phyloP scores from a whole-genome alignment of 106 monocot species.

The Allium cepa region DNA sequence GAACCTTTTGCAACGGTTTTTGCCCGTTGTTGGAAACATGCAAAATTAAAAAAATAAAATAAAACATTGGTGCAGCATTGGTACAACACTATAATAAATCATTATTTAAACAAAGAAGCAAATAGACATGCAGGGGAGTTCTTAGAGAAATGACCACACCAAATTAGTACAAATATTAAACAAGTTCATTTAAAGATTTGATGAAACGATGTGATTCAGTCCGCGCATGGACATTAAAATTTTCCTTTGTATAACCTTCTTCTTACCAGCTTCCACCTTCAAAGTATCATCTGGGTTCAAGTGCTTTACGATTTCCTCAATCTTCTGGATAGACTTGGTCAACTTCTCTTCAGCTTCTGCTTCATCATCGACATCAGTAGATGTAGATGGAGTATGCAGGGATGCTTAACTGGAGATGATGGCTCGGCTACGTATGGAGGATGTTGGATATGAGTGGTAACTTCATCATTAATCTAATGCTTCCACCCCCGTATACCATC shows the following conservation, averaged over 20 bases:
- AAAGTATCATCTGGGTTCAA: slow-evolving; percentile 12
- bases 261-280: no score
- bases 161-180: no score
- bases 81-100: no score
- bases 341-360: slow-evolving; percentile 19
- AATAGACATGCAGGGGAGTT: no score
- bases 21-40: no score
- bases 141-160: no score
- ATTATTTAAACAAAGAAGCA: no score
- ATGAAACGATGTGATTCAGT: slow-evolving; percentile 34
- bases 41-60: no score
- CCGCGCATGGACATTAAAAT: slow-evolving; percentile 50
- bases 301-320: slow-evolving; percentile 30
- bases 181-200: not conserved
- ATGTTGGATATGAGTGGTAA: no score
- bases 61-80: no score
- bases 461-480: not conserved
- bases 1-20: no score
- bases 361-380: slow-evolving; percentile 1
- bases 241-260: slow-evolving; percentile 15
- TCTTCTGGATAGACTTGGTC: slow-evolving; percentile 31
- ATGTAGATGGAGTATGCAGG: not conserved
- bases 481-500: not conserved
- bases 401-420: slow-evolving; percentile 1
- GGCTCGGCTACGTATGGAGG: not conserved